These are phyloP conservation scores for Monilinia aucupariae DNA, from an alignment of 2,329 filamentous ascomycete species.

Conservation along the genomic window DNA sequence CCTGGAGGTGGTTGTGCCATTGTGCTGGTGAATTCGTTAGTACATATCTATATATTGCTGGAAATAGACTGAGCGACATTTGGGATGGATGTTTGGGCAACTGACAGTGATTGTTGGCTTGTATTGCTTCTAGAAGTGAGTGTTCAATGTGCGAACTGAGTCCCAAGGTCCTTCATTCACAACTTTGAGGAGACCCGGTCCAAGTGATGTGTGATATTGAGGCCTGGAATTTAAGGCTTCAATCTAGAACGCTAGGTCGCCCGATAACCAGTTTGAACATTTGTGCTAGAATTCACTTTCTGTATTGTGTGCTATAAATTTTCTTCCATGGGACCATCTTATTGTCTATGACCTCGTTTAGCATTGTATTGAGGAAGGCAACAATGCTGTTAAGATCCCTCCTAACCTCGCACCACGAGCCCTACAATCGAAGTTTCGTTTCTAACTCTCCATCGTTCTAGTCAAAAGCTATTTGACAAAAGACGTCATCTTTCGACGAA, in stretches of 20 bases:
- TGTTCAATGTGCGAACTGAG: neutral
- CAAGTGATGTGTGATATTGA: neutral
- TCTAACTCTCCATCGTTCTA: neutral
- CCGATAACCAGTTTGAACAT: constrained; percentile 3
- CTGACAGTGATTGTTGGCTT: neutral
- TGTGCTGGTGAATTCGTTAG: constrained; percentile 33
- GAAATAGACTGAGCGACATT: neutral
- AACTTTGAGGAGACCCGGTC: neutral
- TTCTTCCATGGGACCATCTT: neutral
- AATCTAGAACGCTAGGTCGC: neutral
- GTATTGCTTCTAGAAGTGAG: neutral
- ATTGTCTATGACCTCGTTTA: neutral
- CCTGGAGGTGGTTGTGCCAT: constrained; percentile 54
- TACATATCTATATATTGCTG: neutral
- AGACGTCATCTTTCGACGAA: constrained; percentile 1
- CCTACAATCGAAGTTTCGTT: constrained; percentile 10
- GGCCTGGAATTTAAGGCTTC: neutral
- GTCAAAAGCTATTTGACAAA: neutral
- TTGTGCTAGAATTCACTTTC: constrained; percentile 13
- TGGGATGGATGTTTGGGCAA: neutral
- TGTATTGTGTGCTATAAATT: constrained; percentile 8
- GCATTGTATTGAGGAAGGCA: neutral
- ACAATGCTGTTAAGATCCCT: constrained; percentile 9
- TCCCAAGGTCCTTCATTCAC: neutral
- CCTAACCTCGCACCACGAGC: constrained; percentile 13